Percentiles rank a stretch among this genome's conserved stretches.
Conservation (phyloP, 116 monocot species). For the Dioscorea cayenensis region DNA sequence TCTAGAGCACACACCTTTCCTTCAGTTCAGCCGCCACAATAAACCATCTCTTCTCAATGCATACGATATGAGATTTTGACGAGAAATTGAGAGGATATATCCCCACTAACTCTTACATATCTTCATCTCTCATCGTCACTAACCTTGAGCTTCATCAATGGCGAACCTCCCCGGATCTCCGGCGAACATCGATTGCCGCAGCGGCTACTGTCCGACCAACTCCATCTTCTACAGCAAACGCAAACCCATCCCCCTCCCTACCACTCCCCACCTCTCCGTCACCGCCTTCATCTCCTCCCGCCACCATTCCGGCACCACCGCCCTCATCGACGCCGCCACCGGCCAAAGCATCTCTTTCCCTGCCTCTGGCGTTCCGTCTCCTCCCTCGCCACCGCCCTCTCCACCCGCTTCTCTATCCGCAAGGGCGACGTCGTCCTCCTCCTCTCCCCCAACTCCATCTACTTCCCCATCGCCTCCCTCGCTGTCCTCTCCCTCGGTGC, state of each 20-base stretch:
- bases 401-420: conserved; percentile 28
- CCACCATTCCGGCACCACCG: conserved; percentile 7
- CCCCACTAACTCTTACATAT: too few species aligned
- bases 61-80: too few species aligned
- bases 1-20: too few species aligned
- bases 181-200: conserved; percentile 20
- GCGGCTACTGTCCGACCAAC: conserved; percentile 41
- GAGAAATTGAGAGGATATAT: too few species aligned
- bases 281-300: conserved; percentile 17
- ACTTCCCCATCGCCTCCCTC: conserved; percentile 58
- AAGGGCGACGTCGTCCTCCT: conserved; percentile 70
- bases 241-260: conserved; percentile 28
- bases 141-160: not conserved
- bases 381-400: conserved; percentile 65
- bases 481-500: conserved; percentile 80
- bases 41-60: too few species aligned
- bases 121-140: too few species aligned
- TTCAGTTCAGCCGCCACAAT: too few species aligned
- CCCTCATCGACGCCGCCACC: conserved; percentile 18
- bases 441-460: conserved; percentile 40
- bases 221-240: conserved; percentile 55
- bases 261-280: conserved; percentile 19
- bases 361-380: conserved; percentile 71
- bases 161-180: not conserved
- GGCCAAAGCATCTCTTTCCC: conserved; percentile 21